phyloP scores from a whole-genome alignment of 2,329 filamentous ascomycete genomes.

The Monosporascus sp. region DNA sequence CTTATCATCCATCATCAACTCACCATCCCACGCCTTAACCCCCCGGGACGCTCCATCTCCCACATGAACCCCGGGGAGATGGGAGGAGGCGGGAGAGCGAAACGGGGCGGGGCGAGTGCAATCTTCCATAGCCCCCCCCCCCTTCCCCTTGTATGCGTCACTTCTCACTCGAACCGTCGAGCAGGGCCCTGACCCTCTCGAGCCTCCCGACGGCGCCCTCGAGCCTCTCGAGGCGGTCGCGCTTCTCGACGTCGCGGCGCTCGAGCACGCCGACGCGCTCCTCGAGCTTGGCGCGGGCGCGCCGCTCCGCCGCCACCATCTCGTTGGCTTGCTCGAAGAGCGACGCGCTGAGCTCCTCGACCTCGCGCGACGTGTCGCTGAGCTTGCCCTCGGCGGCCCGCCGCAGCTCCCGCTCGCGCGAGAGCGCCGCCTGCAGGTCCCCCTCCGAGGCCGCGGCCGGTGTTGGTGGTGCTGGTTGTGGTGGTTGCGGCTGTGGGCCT shows the following conservation, averaged over 20 bases:
- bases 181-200: conserved; percentile 61
- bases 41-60: too few species aligned
- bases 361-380: conserved; percentile 62
- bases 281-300: conserved; percentile 66
- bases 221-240: conserved; percentile 60
- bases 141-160: too few species aligned
- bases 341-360: conserved; percentile 71
- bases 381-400: conserved; percentile 65
- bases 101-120: too few species aligned
- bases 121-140: too few species aligned
- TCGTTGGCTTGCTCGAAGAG: conserved; percentile 82
- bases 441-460: conserved; percentile 26
- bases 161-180: conserved; percentile 25
- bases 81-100: too few species aligned
- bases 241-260: conserved; percentile 65
- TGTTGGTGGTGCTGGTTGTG: conserved; percentile 14
- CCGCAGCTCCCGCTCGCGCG: conserved; percentile 62
- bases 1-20: too few species aligned
- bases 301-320: conserved; percentile 76
- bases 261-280: conserved; percentile 66
- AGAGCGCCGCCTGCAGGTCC: conserved; percentile 59
- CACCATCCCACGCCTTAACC: too few species aligned
- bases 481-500: not conserved
- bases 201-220: conserved; percentile 69
- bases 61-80: too few species aligned